Percentiles rank a stretch among this genome's conserved stretches.
Evolutionary conservation across 176 grass and related monocot genomes (phyloP).

Genomic region (Cenchrus purpureus): DNA sequence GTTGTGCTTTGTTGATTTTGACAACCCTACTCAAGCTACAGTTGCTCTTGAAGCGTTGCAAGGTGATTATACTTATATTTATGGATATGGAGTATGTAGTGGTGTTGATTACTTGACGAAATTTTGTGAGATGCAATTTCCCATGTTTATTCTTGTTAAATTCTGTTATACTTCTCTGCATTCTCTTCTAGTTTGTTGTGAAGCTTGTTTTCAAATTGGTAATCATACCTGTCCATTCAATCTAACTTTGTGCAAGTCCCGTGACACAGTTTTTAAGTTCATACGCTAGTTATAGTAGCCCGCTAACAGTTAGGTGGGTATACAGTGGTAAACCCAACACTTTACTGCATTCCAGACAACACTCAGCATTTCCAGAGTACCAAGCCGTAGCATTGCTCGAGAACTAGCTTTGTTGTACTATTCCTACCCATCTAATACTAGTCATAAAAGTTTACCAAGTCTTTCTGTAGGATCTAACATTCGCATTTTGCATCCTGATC

Average conservation of each 20-base stretch:
- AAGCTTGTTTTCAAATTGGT: conserved; percentile 18
- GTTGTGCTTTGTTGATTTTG: conserved; percentile 97
- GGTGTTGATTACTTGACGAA: not conserved
- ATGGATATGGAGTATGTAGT: conserved; percentile 13
- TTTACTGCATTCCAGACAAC: not conserved
- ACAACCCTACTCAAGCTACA: conserved; percentile 83
- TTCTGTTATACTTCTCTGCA: conserved; percentile 23
- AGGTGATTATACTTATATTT: conserved; percentile 69
- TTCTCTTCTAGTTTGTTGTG: not conserved
- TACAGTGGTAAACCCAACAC: not conserved
- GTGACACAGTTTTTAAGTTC: not conserved
- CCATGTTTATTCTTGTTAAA: conserved; percentile 3
- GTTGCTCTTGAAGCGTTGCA: conserved; percentile 91
- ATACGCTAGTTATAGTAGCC: not conserved
- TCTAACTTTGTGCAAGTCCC: not conserved
- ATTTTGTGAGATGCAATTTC: not conserved
- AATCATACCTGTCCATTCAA: not conserved
- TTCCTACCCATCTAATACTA: conserved; percentile 8
- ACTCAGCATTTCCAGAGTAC: conserved; percentile 13
- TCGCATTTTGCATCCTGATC: conserved; percentile 39
- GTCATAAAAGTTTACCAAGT: not conserved
- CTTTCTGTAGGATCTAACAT: conserved; percentile 28
- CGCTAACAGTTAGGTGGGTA: not conserved
- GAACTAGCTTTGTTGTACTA: not conserved
- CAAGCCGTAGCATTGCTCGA: not conserved